Evolutionary conservation across 495 filamentous ascomycete species (phyloP), one percentile per base, ranked within the genome.

Genomic region (Cairneyella variabilis): DNA sequence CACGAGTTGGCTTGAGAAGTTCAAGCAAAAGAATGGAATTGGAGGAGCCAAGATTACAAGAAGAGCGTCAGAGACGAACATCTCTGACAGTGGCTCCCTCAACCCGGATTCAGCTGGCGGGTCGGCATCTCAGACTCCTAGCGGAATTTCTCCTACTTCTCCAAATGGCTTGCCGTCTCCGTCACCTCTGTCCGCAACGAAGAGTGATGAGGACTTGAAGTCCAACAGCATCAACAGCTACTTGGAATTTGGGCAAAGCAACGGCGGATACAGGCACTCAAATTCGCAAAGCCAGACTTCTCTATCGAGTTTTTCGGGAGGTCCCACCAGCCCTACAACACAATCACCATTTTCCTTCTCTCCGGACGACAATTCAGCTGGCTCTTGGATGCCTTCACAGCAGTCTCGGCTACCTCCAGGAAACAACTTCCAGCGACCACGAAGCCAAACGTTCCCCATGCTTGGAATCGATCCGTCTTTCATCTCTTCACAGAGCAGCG

Each of bases 1-100:
- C 52, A 69, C 83, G 6, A 80, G 76, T 54, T 97, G 91, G 91
- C 76, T 99, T 46, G 92, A 96, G 66, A 96, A 95, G 65, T 97
- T 99, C 76, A 96, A 97, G 74, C 82, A 87, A 55, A 97, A 92
- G 68, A 89, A 97, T 68, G 84, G 85, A 50, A 76, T 95, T 22
- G 73, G 81, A 36, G 78, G 80, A 20, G 76, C 83, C 0, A 81
- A 69, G 41, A 60, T 85, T 41, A 76, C 79, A 54, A 79, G 83
- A 30, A 86, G 89, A 64, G 79, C 81, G n/a, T 91, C 89, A 7
- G 83, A 83, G 63, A 77, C 78, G 30, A 83, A 81, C 63, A 77
- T 79, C 44, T 69, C 75, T 8, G 77, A 83, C 62, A 83, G 79
- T 37, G 75, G 73, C 26, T 72, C 75, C 18, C 64, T 74, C 54